Conservation (phyloP, 139 green algal genomes). For the Yamagishiella unicocca region DNA sequence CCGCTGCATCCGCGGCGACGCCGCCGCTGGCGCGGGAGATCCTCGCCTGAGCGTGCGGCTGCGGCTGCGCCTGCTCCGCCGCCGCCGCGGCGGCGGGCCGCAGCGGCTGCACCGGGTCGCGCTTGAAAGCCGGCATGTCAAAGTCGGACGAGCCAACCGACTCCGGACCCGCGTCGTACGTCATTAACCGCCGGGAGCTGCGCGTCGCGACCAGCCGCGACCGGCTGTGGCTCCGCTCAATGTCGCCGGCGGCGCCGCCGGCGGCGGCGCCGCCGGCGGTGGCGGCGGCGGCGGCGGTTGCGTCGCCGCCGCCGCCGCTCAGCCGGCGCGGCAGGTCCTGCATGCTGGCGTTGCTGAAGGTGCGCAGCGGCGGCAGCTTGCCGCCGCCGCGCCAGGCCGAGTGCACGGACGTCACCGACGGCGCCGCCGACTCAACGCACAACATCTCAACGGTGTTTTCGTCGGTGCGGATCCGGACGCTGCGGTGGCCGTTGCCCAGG, state of each 20-base stretch:
- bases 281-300: neutral
- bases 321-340: too few relatives aligned
- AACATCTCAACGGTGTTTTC: slow-evolving; percentile 13
- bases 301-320: neutral
- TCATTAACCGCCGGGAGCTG: slow-evolving; percentile 2
- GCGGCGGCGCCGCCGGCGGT: neutral
- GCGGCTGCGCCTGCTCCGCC: neutral
- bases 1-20: neutral
- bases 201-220: neutral
- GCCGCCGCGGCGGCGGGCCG: neutral
- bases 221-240: neutral
- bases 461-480: neutral
- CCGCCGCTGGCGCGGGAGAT: too few relatives aligned
- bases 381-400: neutral
- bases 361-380: neutral
- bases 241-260: too few relatives aligned
- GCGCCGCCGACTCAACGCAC: neutral
- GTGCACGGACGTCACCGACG: neutral
- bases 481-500: neutral
- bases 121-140: neutral
- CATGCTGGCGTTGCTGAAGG: neutral
- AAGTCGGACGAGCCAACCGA: neutral
- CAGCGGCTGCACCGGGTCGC: neutral
- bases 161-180: neutral
- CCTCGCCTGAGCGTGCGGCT: neutral